Evolutionary conservation across 2,329 filamentous ascomycete genomes (phyloP).

Genomic region (Cercospora canescens): DNA sequence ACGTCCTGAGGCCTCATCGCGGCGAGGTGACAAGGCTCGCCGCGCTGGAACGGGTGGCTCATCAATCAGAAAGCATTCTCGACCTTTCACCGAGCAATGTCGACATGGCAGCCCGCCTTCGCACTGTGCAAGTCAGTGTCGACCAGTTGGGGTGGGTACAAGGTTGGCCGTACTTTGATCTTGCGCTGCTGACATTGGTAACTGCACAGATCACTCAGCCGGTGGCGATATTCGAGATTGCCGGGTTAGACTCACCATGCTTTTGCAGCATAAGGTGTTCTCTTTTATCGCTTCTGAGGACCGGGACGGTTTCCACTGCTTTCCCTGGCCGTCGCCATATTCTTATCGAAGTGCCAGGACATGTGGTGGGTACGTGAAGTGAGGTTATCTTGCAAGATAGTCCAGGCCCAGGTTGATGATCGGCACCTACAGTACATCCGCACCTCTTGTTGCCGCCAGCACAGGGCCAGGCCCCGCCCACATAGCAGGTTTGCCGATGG

Average conservation of each 20-base stretch:
- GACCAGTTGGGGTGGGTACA: neutral
- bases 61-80: neutral
- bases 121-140: neutral
- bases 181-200: neutral
- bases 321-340: neutral
- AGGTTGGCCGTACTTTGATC: neutral
- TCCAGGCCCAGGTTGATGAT: neutral
- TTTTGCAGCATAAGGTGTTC: neutral
- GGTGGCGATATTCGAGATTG: neutral
- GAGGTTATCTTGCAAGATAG: neutral
- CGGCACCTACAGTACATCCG: neutral
- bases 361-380: neutral
- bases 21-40: neutral
- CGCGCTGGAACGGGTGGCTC: neutral
- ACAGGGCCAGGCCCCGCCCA: neutral
- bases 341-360: neutral
- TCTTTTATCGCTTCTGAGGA: neutral
- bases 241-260: neutral
- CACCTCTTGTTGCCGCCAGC: neutral
- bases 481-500: neutral
- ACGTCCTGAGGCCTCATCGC: neutral
- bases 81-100: neutral
- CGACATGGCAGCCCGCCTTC: neutral
- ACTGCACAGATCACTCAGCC: neutral
- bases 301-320: neutral